Base-by-base conservation (phyloP, 148 eudicot species). In the Chenopodium formosanum region DNA sequence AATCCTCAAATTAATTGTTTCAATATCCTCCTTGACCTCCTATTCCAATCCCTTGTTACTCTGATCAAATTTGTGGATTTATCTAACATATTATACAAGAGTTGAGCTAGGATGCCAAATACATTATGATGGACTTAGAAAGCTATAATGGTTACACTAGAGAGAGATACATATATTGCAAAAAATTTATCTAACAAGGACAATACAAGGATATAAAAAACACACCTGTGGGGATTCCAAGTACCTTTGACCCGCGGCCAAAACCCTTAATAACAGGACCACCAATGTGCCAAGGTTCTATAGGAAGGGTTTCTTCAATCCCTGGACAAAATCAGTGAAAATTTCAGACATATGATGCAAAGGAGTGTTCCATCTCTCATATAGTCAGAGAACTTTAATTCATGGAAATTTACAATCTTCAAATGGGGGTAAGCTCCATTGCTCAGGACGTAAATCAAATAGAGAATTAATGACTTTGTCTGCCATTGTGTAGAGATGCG, bases 191-290 rank as follows among this genome's bases (percentile, higher is more conserved):
- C 13, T 48, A 48, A 48, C 50, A 25, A 64, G 56, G 48, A 62
- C 46, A 75, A 13, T 19, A 69, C 1, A 16, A 19, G 53, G 23
- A 8, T 9, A 9, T n/a, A 14, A 9, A 19, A 32, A 63, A 48
- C 52, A 50, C 74, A 95, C 99, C 99, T 90, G 99, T 96, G 48
- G 98, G 99, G 63, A 96, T 94, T 68, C 99, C 99, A 82, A 96
- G 97, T 34, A 96, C 90, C 89, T 96, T 96, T 71, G 99, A 96
- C 75, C 99, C 98, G 77, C 99, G 97, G 69, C 97, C 97, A 88
- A 83, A 94, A 70, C 99, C 99, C 85, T 94, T 94, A 76, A 96
- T 84, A 77, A 96, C 99, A 40, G 99, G 99, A 81, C 99, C 99
- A 12, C 94, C 95, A 74, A 96, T 88, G 82, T 85, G 85, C 98